These are phyloP conservation scores for Teunomyces panamensis DNA, from an alignment of 805 yeast genomes.

Conservation along the genomic window DNA sequence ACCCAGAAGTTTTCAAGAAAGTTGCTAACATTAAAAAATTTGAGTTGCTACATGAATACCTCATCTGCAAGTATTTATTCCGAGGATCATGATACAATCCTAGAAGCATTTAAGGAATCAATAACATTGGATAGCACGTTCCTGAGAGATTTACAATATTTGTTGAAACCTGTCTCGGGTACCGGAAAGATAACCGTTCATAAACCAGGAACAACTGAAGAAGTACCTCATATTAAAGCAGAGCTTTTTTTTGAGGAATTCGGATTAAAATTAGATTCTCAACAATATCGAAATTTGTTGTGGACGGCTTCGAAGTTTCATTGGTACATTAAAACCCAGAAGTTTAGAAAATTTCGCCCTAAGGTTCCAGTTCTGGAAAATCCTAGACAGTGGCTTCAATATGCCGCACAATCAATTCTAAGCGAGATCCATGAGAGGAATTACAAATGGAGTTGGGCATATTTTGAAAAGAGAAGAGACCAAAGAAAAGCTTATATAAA, in stretches of 20 bases:
- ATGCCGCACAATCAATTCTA: conserved; percentile 72
- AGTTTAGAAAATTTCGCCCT: conserved; percentile 73
- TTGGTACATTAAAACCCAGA: conserved; percentile 72
- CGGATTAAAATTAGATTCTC: conserved; percentile 79
- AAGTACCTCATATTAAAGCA: conserved; percentile 65
- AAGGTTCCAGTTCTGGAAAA: conserved; percentile 48
- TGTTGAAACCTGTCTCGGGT: conserved; percentile 87
- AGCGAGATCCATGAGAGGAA: conserved; percentile 80
- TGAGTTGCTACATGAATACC: conserved; percentile 85
- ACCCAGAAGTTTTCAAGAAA: conserved; percentile 69
- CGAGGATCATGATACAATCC: conserved; percentile 47
- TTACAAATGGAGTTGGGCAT: conserved; percentile 86
- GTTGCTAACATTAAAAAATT: conserved; percentile 66
- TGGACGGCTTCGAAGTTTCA: conserved; percentile 80
- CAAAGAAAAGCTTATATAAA: conserved; percentile 64
- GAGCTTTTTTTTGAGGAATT: conserved; percentile 84
- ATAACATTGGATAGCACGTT: conserved; percentile 28
- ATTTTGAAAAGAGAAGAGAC: conserved; percentile 66
- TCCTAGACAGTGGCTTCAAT: conserved; percentile 79
- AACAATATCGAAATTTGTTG: conserved; percentile 78
- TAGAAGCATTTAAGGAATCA: conserved; percentile 46
- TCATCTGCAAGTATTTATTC: conserved; percentile 36
- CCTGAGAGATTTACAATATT: conserved; percentile 41
- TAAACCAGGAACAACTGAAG: conserved; percentile 71
- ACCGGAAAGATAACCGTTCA: conserved; percentile 77